phyloP scores from a whole-genome alignment of 139 green algal species.

The Micractinium conductrix region DNA sequence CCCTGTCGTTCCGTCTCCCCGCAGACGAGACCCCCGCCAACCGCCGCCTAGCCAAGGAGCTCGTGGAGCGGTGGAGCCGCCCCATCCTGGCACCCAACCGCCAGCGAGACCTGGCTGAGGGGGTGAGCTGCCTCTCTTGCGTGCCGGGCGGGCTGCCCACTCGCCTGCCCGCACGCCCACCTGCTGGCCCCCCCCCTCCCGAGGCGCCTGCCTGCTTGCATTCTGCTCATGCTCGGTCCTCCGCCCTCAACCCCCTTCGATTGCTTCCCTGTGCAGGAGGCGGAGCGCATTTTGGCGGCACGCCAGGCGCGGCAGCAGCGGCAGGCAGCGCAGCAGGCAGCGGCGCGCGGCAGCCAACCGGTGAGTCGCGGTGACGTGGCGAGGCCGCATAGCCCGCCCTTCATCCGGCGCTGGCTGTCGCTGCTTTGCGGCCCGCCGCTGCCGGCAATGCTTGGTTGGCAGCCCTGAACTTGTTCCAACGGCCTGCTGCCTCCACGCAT shows the following conservation, averaged over 20 bases:
- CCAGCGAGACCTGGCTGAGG: slow-evolving; percentile 30
- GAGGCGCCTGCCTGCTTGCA: background rate
- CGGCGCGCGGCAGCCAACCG: background rate
- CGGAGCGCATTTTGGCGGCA: slow-evolving; percentile 41
- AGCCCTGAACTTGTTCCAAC: no score
- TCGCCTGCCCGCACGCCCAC: background rate
- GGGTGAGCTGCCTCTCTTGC: background rate
- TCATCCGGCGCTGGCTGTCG: no score
- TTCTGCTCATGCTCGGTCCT: background rate
- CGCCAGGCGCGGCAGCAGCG: slow-evolving; percentile 34
- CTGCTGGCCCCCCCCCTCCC: background rate
- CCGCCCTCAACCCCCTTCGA: background rate
- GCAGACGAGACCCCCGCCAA: slow-evolving; percentile 67
- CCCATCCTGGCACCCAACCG: slow-evolving; percentile 66
- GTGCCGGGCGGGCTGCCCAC: background rate
- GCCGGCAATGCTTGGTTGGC: no score
- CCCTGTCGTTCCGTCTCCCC: no score
- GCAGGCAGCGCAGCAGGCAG: background rate
- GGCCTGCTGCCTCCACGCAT: no score
- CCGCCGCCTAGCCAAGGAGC: slow-evolving; percentile 58
- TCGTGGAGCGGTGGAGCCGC: slow-evolving; percentile 74
- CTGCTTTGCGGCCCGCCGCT: slow-evolving; percentile 3
- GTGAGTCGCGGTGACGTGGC: no score
- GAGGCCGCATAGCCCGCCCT: no score
- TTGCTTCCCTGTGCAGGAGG: background rate